These are phyloP conservation scores for Ganoderma multipileum DNA, from an alignment of 1,284 basidiomycete genomes.

Conservation along the genomic window DNA sequence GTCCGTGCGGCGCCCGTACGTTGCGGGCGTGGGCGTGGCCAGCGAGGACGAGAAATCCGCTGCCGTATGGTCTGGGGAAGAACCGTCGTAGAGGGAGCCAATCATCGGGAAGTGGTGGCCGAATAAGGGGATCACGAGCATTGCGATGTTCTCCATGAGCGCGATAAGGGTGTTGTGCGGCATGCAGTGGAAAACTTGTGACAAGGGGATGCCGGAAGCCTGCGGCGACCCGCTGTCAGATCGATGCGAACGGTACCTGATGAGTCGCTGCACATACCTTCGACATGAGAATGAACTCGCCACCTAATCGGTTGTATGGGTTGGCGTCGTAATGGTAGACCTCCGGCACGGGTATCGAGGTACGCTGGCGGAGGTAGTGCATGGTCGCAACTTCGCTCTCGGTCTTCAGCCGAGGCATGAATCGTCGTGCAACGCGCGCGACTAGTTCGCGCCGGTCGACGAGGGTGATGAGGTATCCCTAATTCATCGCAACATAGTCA, in stretches of 20 bases:
- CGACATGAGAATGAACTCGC: constrained; percentile 85
- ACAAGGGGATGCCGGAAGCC: constrained; percentile 74
- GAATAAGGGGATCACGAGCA: constrained; percentile 72
- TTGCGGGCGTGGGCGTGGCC: constrained; percentile 41
- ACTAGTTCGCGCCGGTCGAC: constrained; percentile 66
- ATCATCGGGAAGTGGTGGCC: constrained; percentile 75
- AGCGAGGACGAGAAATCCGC: constrained; percentile 29
- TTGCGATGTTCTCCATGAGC: constrained; percentile 71
- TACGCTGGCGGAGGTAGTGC: constrained; percentile 72
- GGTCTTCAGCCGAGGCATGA: constrained; percentile 83
- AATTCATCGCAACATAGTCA: constrained; percentile 19
- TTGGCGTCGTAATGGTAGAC: constrained; percentile 81
- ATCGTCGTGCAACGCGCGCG: constrained; percentile 79
- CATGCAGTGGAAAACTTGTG: constrained; percentile 71
- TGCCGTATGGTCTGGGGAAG: constrained; percentile 43
- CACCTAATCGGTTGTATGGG: constrained; percentile 81
- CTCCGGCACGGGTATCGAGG: constrained; percentile 72
- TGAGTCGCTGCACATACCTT: constrained; percentile 57
- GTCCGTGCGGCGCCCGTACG: constrained; percentile 25
- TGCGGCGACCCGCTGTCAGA: constrained; percentile 36
- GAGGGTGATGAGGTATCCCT: constrained; percentile 82
- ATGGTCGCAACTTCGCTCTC: constrained; percentile 85
- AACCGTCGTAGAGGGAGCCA: constrained; percentile 73
- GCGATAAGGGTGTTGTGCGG: constrained; percentile 63
- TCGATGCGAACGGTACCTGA: neutral